These are phyloP conservation scores for Collybiopsis luxurians DNA, from an alignment of 768 basidiomycete genomes.

Conservation along the genomic window DNA sequence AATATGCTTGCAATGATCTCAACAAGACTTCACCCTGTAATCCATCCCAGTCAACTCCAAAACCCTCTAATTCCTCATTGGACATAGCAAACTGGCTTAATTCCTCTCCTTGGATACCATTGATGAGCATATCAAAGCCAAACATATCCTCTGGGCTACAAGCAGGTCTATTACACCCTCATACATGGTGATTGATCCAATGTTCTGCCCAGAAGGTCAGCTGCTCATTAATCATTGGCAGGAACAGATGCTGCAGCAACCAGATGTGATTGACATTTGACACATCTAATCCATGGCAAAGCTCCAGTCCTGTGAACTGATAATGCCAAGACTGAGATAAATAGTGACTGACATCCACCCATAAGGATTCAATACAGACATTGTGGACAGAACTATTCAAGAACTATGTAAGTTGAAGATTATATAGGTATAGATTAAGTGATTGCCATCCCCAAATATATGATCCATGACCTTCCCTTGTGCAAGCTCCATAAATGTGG, in stretches of 20 bases:
- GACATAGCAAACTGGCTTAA: constrained; percentile 1
- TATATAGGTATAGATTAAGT: not conserved
- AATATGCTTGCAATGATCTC: not conserved
- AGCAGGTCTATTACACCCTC: constrained; percentile 9
- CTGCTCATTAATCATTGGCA: constrained; percentile 19
- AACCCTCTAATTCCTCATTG: constrained; percentile 5
- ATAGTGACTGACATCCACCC: constrained; percentile 23
- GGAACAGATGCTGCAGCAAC: constrained; percentile 26
- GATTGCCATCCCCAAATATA: constrained; percentile 24
- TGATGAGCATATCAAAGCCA: constrained; percentile 18
- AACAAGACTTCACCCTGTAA: not conserved
- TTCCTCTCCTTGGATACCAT: constrained; percentile 7
- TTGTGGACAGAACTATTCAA: constrained; percentile 22
- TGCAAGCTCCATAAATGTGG: constrained; percentile 23
- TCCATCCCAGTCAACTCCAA: constrained; percentile 10
- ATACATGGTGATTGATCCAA: constrained; percentile 24
- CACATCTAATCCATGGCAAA: constrained; percentile 16
- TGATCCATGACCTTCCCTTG: constrained; percentile 21
- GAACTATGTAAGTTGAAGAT: not conserved
- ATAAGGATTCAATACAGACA: constrained; percentile 25
- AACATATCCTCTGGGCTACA: constrained; percentile 19
- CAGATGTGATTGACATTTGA: constrained; percentile 20
- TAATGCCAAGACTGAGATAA: constrained; percentile 24
- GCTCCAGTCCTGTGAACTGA: constrained; percentile 22
- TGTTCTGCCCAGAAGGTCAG: constrained; percentile 17